Percentiles rank a stretch among this genome's conserved stretches.
phyloP scores from a whole-genome alignment of 352 stramenopile genomes.

The Globisporangium cystogenes region DNA sequence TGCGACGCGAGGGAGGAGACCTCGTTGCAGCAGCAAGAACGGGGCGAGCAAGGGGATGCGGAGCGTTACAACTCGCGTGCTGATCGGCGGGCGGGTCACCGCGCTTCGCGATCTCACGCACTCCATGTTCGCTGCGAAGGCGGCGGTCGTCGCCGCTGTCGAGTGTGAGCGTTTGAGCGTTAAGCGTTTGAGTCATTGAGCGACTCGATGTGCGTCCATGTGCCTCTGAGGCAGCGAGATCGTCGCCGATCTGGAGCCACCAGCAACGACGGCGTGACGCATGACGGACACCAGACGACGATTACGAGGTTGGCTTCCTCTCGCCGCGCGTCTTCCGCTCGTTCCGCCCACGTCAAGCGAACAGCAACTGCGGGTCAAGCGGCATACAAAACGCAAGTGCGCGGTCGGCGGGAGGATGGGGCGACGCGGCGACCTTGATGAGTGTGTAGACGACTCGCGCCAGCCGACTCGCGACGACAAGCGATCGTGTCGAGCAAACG shows the following conservation, averaged over 20 bases:
- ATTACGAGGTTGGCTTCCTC: not conserved
- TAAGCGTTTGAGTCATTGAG: too few species aligned
- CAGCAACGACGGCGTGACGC: too few species aligned
- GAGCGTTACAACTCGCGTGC: not conserved
- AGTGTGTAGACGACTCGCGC: not conserved
- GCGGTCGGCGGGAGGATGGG: not conserved
- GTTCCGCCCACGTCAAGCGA: not conserved
- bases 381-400: not conserved
- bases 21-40: not conserved
- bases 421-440: not conserved
- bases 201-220: too few species aligned
- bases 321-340: conserved; percentile 1
- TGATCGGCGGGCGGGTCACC: not conserved
- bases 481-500: not conserved
- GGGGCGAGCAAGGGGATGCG: not conserved
- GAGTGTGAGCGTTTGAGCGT: too few species aligned
- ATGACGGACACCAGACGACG: not conserved
- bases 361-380: not conserved
- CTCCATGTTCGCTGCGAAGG: too few species aligned
- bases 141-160: not conserved
- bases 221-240: too few species aligned
- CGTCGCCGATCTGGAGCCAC: too few species aligned
- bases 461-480: too few species aligned
- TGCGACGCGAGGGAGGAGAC: too few species aligned
- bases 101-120: not conserved